Evolutionary conservation across 2,329 filamentous ascomycete genomes (phyloP), one percentile per base, ranked within the genome.

Genomic region (Colletotrichum cordylinicola): DNA sequence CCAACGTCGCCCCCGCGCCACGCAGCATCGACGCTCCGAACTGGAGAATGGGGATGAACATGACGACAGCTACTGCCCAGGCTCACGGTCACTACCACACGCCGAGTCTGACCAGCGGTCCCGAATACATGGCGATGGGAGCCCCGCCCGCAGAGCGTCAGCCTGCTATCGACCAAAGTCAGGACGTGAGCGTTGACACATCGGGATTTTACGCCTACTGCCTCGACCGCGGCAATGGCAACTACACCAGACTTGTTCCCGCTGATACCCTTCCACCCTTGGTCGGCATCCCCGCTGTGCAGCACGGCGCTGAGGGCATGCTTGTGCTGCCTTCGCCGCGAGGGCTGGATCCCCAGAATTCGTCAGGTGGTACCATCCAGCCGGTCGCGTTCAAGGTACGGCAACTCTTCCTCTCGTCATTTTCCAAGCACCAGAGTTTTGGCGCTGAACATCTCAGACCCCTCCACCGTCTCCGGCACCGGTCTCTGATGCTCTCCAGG

Each of bases 191-290:
- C 18, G 31, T 64, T 27, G 80, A 81, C 65, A 77, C 82, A 15
- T 81, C 84, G 16, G 33, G 73, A 39, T 79, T 81, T 16, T 88
- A 86, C 71, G 86, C 84, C 3, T 92, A 92, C 80, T 91, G 86
- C 77, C 87, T 89, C 68, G 86, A 89, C 67, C 86, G 91, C 8
- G 88, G 88, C 10, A 87, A 91, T 74, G 91, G 91, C 5, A 82
- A 85, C 62, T 89, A 87, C 74, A 91, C 91, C 7, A 85, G 88
- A 4, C 86, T 93, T 1, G 84, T 92, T 16, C 90, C 90, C 0
- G 90, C 88, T 0, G 91, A 93, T 76, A 84, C 87, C 82, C 82
- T 92, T 13, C 88, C 87, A 1, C 80, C 83, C 5, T 79, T 88
- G 39, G 78, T 82, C 8, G 86, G 87, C 60, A 83, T 92, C 6